A percentile compares a stretch with the other conserved stretches of the same genome.
Conservation (phyloP, 768 basidiomycete species). For the Chiua virens region DNA sequence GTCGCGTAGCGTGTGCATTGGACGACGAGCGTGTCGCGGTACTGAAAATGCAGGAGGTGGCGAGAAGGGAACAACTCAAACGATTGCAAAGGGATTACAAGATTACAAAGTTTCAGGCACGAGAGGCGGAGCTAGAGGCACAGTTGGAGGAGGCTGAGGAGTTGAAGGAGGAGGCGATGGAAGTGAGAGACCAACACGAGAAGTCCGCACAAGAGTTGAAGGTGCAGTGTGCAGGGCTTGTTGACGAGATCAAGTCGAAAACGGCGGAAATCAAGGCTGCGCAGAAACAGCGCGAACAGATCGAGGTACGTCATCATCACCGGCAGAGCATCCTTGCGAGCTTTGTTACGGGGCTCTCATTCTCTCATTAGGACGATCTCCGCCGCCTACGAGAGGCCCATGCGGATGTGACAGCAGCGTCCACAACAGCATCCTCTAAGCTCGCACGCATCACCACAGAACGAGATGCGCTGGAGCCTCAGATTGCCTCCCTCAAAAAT, state of each 20-base stretch:
- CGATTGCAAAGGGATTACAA: constrained; percentile 64
- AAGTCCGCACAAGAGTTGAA: constrained; percentile 28
- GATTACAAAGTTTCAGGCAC: constrained; percentile 65
- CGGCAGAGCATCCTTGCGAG: background rate
- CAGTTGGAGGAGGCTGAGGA: constrained; percentile 55
- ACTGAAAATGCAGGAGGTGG: constrained; percentile 52
- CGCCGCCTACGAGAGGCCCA: constrained; percentile 48
- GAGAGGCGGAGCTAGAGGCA: constrained; percentile 59
- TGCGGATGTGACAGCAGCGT: constrained; percentile 47
- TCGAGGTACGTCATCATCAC: constrained; percentile 41
- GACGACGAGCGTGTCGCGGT: constrained; percentile 52
- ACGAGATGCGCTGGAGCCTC: constrained; percentile 54
- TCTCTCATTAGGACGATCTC: constrained; percentile 36
- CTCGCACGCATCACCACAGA: constrained; percentile 59
- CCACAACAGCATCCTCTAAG: constrained; percentile 47
- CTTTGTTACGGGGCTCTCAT: background rate
- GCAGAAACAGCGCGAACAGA: constrained; percentile 44
- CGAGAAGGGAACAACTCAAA: constrained; percentile 57
- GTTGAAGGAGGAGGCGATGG: constrained; percentile 33
- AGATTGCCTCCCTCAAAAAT: constrained; percentile 53
- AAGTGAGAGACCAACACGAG: constrained; percentile 22
- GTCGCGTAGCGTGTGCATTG: constrained; percentile 51
- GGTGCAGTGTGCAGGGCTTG: constrained; percentile 34
- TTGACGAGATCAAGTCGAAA: constrained; percentile 39
- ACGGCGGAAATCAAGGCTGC: constrained; percentile 38